Conservation (phyloP, 768 basidiomycete species). For the Leccinum rimulosum region DNA sequence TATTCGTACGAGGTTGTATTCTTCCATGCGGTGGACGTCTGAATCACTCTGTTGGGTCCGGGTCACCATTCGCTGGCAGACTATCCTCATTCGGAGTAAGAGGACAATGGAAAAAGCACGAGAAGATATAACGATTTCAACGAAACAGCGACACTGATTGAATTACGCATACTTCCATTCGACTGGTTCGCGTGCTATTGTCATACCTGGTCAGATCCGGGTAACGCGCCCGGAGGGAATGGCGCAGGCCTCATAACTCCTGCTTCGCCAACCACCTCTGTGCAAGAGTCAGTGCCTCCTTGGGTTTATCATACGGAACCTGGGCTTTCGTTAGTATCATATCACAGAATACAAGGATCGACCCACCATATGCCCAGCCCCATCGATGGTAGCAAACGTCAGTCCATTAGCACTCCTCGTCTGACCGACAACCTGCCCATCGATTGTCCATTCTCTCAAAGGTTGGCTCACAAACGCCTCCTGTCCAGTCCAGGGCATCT, state of each 20-base stretch:
- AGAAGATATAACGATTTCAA: neutral
- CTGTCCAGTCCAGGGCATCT: slow-evolving; percentile 69
- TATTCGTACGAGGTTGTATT: neutral
- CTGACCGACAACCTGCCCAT: slow-evolving; percentile 47
- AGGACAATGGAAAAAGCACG: neutral
- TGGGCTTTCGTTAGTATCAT: slow-evolving; percentile 18
- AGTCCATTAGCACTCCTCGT: slow-evolving; percentile 58
- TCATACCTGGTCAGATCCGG: neutral
- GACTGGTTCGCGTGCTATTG: neutral
- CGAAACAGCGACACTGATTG: neutral
- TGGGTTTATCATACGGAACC: slow-evolving; percentile 65
- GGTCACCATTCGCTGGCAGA: neutral
- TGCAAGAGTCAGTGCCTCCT: slow-evolving; percentile 48
- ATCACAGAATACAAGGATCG: neutral
- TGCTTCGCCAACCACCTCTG: slow-evolving; percentile 45
- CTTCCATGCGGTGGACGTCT: neutral
- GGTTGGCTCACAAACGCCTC: slow-evolving; percentile 45
- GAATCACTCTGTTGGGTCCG: neutral
- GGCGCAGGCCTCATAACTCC: slow-evolving; percentile 12
- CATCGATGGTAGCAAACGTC: slow-evolving; percentile 63
- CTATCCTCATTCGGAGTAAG: neutral
- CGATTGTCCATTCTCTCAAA: slow-evolving; percentile 59
- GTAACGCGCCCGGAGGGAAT: neutral
- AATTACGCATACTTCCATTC: neutral
- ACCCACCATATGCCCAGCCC: slow-evolving; percentile 75